Base-by-base conservation (phyloP, 2,329 filamentous ascomycete genomes). In the Proliferodiscus dingleyae region DNA sequence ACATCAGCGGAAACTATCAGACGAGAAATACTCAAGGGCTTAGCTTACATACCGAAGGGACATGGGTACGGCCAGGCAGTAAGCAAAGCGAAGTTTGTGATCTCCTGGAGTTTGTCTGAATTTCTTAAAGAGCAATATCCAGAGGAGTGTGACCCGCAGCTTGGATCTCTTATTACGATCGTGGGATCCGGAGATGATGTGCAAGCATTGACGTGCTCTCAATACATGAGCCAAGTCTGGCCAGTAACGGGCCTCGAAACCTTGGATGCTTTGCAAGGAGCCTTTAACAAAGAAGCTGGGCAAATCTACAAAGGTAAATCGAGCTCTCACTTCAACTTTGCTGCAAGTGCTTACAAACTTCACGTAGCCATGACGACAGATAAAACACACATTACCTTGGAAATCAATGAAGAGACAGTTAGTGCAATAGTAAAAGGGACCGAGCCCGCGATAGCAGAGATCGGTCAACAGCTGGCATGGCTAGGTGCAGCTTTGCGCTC, bases 1-100 rank as follows among this genome's bases (percentile, higher is more conserved):
- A 45, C 42, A 39, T 23, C 16, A 11, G 15, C 23, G 9, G n/a
- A 29, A 22, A 36, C 10, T 22, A 43, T 37, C 10, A 43, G 32
- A n/a, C 18, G n/a, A 28, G 21, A 41, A 16, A 41, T 30, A 8
- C 24, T 30, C 15, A 30, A 30, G n/a, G 9, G 3, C 26, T 29
- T n/a, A 29, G 26, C n/a, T n/a, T n/a, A n/a, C 26, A 29, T 29
- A n/a, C 26, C 3, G 26, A 3, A n/a, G 26, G n/a, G 9, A 29
- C n/a, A n/a, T n/a, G n/a, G n/a, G n/a, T n/a, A 29, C n/a, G 9
- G n/a, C n/a, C 26, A 29, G 26, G 9, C 26, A 29, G n/a, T n/a
- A 10, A 10, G n/a, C n/a, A 9, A n/a, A 9, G 26, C 26, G 26
- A n/a, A 29, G n/a, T 29, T 29, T 29, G 9, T 29, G n/a, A 9